These are phyloP conservation scores for Extremus antarcticus DNA, from an alignment of 495 filamentous ascomycete species.

Conservation along the genomic window DNA sequence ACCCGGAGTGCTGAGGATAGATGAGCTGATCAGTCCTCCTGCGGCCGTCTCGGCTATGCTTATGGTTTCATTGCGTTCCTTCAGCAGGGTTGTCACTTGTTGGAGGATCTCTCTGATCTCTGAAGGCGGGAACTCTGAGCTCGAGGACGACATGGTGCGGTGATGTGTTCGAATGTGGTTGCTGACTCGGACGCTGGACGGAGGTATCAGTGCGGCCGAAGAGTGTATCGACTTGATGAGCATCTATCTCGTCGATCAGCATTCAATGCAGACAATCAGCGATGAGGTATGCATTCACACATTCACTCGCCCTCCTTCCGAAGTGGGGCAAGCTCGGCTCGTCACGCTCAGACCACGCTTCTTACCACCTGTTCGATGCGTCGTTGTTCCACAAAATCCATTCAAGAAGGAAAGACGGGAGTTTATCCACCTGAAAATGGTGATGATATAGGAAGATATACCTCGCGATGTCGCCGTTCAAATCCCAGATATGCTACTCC, in stretches of 20 bases:
- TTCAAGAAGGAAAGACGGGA: too few species aligned
- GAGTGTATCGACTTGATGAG: too few species aligned
- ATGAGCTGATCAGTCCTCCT: conserved; percentile 49
- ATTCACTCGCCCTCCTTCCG: not conserved
- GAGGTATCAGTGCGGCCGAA: too few species aligned
- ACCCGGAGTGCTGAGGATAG: conserved; percentile 44
- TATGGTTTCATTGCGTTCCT: conserved; percentile 41
- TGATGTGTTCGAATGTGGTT: not conserved
- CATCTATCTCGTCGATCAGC: too few species aligned
- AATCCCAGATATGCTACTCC: too few species aligned
- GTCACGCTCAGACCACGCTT: not conserved
- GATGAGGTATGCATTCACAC: not conserved
- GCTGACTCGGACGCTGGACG: too few species aligned
- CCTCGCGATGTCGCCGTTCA: too few species aligned
- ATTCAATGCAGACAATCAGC: too few species aligned
- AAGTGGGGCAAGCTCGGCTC: not conserved
- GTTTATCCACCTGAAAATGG: too few species aligned
- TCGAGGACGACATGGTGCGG: conserved; percentile 23
- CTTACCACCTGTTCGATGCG: not conserved
- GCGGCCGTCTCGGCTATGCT: conserved; percentile 53
- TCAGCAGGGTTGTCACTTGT: conserved; percentile 43
- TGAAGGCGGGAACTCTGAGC: conserved; percentile 36
- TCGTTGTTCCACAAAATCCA: too few species aligned
- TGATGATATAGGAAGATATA: too few species aligned
- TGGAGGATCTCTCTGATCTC: conserved; percentile 38